phyloP scores from a whole-genome alignment of 768 basidiomycete species.

The Hirschioporus abietinus region DNA sequence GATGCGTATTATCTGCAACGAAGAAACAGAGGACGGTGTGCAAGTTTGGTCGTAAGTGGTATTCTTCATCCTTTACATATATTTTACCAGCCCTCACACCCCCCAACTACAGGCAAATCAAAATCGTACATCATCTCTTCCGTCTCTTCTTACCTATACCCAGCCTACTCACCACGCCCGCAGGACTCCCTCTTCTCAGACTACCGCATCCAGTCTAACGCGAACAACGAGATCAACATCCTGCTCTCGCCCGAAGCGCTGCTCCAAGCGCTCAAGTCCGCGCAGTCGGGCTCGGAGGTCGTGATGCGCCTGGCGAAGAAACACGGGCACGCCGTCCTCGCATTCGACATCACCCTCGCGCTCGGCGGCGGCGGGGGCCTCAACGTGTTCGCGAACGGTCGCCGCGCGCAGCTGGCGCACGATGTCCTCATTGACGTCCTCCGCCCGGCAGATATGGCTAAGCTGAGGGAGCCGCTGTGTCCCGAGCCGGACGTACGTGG shows the following conservation, averaged over 20 bases:
- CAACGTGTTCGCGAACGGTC: slow-evolving; percentile 57
- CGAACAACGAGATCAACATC: slow-evolving; percentile 75
- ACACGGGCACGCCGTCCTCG: slow-evolving; percentile 69
- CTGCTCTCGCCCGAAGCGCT: slow-evolving; percentile 71
- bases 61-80: slow-evolving; percentile 21
- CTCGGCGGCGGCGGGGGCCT: slow-evolving; percentile 54
- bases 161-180: slow-evolving; percentile 50
- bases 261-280: slow-evolving; percentile 64
- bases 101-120: slow-evolving; percentile 14
- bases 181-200: slow-evolving; percentile 54
- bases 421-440: slow-evolving; percentile 81
- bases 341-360: slow-evolving; percentile 66
- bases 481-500: slow-evolving; percentile 75
- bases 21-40: slow-evolving; percentile 72
- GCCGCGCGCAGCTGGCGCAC: slow-evolving; percentile 62
- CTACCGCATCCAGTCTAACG: slow-evolving; percentile 85
- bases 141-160: slow-evolving; percentile 25
- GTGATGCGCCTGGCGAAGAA: slow-evolving; percentile 87
- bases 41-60: slow-evolving; percentile 76
- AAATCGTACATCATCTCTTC: slow-evolving; percentile 11
- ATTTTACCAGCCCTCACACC: not conserved
- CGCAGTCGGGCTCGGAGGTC: slow-evolving; percentile 48
- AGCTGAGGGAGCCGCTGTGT: slow-evolving; percentile 74
- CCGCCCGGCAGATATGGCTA: slow-evolving; percentile 66
- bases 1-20: slow-evolving; percentile 82